These are phyloP conservation scores for Huntiella decipiens DNA, from an alignment of 2,329 filamentous ascomycete species.

Conservation along the genomic window DNA sequence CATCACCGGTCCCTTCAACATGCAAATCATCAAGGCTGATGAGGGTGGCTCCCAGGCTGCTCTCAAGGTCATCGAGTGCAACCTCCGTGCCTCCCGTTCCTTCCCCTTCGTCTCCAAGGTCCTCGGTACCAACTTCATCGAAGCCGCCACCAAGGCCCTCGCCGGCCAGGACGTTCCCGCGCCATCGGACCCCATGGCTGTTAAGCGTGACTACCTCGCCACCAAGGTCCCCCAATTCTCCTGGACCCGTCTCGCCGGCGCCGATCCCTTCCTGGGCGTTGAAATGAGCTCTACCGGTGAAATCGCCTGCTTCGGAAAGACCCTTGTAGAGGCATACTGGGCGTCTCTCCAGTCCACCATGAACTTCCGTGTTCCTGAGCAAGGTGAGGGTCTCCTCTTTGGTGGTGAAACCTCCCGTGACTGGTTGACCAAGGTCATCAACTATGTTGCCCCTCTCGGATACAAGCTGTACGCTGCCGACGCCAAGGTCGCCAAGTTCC, in stretches of 20 bases:
- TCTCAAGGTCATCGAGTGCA: conserved; percentile 96
- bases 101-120: conserved; percentile 99
- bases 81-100: conserved; percentile 87
- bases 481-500: conserved; percentile 59
- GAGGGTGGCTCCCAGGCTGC: conserved; percentile 49
- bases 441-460: conserved; percentile 71
- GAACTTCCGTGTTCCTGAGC: conserved; percentile 83
- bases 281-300: conserved; percentile 96
- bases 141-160: conserved; percentile 82
- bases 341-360: conserved; percentile 87
- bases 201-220: conserved; percentile 79
- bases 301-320: conserved; percentile 95
- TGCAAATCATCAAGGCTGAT: conserved; percentile 96
- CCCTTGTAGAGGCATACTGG: conserved; percentile 96
- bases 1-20: conserved; percentile 98
- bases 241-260: conserved; percentile 92
- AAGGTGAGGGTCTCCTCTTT: conserved; percentile 86
- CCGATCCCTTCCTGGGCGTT: conserved; percentile 91
- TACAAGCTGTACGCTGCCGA: conserved; percentile 90
- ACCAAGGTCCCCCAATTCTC: conserved; percentile 98
- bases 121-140: conserved; percentile 89
- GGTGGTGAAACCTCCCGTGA: conserved; percentile 62
- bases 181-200: conserved; percentile 70
- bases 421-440: conserved; percentile 59
- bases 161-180: conserved; percentile 70